Conservation (phyloP, 257 asterid genomes). For the Vinca minor region DNA sequence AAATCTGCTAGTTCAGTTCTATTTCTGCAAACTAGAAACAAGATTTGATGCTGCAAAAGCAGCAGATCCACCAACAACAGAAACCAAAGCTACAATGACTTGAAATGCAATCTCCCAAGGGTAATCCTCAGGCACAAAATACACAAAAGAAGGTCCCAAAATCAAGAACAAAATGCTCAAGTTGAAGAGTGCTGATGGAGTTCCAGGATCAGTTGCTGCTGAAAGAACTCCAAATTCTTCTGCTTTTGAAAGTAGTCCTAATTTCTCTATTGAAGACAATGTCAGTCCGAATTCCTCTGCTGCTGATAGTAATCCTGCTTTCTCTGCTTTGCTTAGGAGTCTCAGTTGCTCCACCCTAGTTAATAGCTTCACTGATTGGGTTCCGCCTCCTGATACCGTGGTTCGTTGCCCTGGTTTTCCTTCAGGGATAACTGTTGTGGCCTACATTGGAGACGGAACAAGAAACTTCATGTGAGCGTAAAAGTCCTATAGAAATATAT, state of each 20-base stretch:
- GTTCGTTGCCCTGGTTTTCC: constrained; percentile 33
- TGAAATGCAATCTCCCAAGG: constrained; percentile 81
- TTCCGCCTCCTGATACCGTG: constrained; percentile 19
- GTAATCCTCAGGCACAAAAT: constrained; percentile 68
- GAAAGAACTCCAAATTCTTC: constrained; percentile 85
- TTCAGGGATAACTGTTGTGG: constrained; percentile 28
- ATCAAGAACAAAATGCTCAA: constrained; percentile 45
- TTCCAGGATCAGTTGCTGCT: constrained; percentile 69
- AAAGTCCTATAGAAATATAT: too few species aligned
- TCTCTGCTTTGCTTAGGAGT: constrained; percentile 83
- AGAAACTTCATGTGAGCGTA: too few species aligned
- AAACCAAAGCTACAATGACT: constrained; percentile 42
- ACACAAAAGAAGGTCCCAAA: constrained; percentile 62
- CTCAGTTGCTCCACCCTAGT: constrained; percentile 87
- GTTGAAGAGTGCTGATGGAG: constrained; percentile 50
- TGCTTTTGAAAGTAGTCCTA: constrained; percentile 78
- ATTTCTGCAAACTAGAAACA: constrained; percentile 73
- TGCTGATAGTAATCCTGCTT: constrained; percentile 73
- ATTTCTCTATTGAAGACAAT: constrained; percentile 58
- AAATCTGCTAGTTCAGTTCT: too few species aligned
- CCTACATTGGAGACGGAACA: constrained; percentile 28
- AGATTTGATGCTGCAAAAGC: constrained; percentile 88
- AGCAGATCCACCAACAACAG: constrained; percentile 74
- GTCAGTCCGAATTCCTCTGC: constrained; percentile 84
- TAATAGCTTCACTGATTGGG: constrained; percentile 47